Evolutionary conservation across 106 monocot species (phyloP).

Genomic region (Apostasia shenzhenica): DNA sequence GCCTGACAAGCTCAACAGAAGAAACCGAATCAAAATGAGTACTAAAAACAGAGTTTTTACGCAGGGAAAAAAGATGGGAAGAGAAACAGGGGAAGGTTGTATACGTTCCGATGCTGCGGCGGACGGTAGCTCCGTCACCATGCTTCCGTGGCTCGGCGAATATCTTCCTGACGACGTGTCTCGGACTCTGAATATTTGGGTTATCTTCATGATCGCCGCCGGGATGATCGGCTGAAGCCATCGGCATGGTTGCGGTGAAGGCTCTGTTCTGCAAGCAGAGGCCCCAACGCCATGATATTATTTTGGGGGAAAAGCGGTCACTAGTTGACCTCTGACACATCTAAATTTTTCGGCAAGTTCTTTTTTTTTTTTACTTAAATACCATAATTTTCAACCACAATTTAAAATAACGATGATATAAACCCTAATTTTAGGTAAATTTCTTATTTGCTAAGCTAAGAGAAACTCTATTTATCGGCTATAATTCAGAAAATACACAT

Average conservation of each 20-base stretch:
- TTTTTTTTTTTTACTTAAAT: too few relatives aligned
- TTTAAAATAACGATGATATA: too few relatives aligned
- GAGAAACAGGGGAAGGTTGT: background rate
- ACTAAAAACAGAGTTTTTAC: background rate
- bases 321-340: too few relatives aligned
- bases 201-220: background rate
- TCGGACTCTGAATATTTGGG: slow-evolving; percentile 27
- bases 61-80: background rate
- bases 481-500: too few relatives aligned
- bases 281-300: too few relatives aligned
- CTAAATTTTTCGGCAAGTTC: too few relatives aligned
- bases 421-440: too few relatives aligned
- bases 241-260: background rate
- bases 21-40: background rate
- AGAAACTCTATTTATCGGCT: too few relatives aligned
- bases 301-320: too few relatives aligned
- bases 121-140: slow-evolving; percentile 62
- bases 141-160: slow-evolving; percentile 62
- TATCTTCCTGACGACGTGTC: slow-evolving; percentile 48
- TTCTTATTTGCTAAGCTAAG: too few relatives aligned
- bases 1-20: slow-evolving; percentile 16
- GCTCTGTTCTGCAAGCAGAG: background rate
- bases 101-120: slow-evolving; percentile 81
- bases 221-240: background rate
- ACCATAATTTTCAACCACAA: too few relatives aligned